These are phyloP conservation scores for Dovyalis caffra DNA, from an alignment of 345 rosid species.

Conservation along the genomic window DNA sequence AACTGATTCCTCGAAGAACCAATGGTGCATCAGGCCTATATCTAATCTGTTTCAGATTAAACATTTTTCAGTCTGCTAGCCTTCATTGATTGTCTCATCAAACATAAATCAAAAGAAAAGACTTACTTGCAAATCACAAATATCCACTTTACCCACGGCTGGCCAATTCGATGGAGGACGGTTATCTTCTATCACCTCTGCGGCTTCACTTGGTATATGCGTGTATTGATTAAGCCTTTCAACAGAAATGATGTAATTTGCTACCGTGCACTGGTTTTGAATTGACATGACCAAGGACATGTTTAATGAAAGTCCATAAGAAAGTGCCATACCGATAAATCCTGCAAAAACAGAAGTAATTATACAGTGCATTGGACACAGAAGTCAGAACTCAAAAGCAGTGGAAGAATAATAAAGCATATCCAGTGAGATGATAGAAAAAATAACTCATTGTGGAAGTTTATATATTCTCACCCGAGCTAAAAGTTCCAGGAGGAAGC, in stretches of 20 bases:
- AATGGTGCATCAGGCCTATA: constrained; percentile 67
- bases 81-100: neutral
- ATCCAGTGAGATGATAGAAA: too few relatives aligned
- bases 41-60: constrained; percentile 52
- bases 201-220: constrained; percentile 86
- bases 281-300: constrained; percentile 67
- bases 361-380: neutral
- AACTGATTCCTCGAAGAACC: constrained; percentile 79
- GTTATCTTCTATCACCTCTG: constrained; percentile 66
- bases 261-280: constrained; percentile 83
- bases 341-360: constrained; percentile 45
- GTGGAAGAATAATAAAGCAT: neutral
- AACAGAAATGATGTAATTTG: constrained; percentile 86
- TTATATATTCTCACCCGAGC: constrained; percentile 68
- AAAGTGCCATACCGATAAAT: constrained; percentile 96
- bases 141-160: constrained; percentile 71
- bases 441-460: too few relatives aligned
- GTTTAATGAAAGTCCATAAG: constrained; percentile 90
- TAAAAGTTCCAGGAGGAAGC: constrained; percentile 91
- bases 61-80: constrained; percentile 9
- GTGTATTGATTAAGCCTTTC: constrained; percentile 95
- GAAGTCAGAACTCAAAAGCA: neutral
- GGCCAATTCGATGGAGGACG: constrained; percentile 86
- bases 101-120: neutral
- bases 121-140: constrained; percentile 70